Percentiles rank a stretch among this genome's conserved stretches.
These are phyloP conservation scores for Rhizomucor miehei DNA, from an alignment of 371 early-diverging fungal species.

Conservation along the genomic window DNA sequence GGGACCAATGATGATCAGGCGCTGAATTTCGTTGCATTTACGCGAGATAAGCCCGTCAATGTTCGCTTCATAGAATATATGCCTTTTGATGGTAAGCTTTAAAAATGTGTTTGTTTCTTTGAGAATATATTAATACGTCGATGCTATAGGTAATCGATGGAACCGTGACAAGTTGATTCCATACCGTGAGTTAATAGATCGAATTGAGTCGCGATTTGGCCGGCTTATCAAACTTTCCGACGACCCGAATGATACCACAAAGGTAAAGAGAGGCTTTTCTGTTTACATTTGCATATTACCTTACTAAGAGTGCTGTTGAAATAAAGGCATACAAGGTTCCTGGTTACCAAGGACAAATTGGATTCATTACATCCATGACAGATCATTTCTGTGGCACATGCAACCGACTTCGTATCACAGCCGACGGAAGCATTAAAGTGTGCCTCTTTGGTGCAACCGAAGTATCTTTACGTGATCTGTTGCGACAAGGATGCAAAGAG, in stretches of 20 bases:
- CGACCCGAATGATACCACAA: slow-evolving; percentile 84
- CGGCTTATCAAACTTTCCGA: slow-evolving; percentile 62
- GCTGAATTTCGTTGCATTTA: slow-evolving; percentile 78
- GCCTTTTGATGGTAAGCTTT: slow-evolving; percentile 88
- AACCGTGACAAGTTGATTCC: slow-evolving; percentile 79
- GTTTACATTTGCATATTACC: slow-evolving; percentile 4
- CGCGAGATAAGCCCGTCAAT: slow-evolving; percentile 68
- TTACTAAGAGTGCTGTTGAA: too few relatives aligned
- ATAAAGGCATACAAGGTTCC: slow-evolving; percentile 58
- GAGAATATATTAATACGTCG: neutral
- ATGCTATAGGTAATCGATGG: slow-evolving; percentile 78
- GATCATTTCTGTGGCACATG: slow-evolving; percentile 93
- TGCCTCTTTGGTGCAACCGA: slow-evolving; percentile 92
- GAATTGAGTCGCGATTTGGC: slow-evolving; percentile 57
- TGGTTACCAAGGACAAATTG: slow-evolving; percentile 83
- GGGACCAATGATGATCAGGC: slow-evolving; percentile 85
- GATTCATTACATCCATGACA: slow-evolving; percentile 96
- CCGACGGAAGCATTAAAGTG: slow-evolving; percentile 92
- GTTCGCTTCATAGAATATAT: slow-evolving; percentile 96
- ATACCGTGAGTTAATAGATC: slow-evolving; percentile 70
- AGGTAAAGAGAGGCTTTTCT: slow-evolving; percentile 42
- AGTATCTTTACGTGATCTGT: slow-evolving; percentile 76
- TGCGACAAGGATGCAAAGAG: slow-evolving; percentile 67
- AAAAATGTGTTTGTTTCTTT: too few relatives aligned
- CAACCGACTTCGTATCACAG: slow-evolving; percentile 89